Conservation (phyloP, 306 rosid species). For the Sindora glabra region DNA sequence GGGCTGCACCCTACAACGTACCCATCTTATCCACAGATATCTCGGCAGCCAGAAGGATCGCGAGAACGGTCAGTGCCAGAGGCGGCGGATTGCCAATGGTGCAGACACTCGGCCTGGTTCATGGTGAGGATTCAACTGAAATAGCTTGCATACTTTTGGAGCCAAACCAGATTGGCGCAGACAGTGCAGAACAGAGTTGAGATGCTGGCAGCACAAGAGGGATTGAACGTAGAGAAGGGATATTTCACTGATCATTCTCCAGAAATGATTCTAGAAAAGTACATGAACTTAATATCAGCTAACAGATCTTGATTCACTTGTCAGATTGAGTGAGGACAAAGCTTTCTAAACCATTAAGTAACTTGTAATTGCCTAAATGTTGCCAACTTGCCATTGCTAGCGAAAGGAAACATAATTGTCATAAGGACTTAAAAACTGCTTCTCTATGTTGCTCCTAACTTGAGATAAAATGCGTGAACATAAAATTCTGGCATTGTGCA, state of each 20-base stretch:
- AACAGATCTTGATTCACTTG: slow-evolving; percentile 14
- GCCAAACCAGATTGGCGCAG: slow-evolving; percentile 71
- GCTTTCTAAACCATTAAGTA: slow-evolving; percentile 10
- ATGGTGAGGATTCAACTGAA: slow-evolving; percentile 57
- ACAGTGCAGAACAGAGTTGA: slow-evolving; percentile 67
- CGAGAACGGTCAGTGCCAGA: slow-evolving; percentile 71
- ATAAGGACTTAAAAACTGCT: slow-evolving; percentile 20
- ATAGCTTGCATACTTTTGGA: slow-evolving; percentile 77
- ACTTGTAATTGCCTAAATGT: no score
- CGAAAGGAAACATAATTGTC: no score
- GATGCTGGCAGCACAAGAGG: slow-evolving; percentile 63
- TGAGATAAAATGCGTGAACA: no score
- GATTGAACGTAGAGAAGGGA: slow-evolving; percentile 64
- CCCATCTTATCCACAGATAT: slow-evolving; percentile 57
- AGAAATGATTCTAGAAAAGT: slow-evolving; percentile 51
- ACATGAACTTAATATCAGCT: slow-evolving; percentile 37
- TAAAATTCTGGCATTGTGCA: no score
- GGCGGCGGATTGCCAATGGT: slow-evolving; percentile 87
- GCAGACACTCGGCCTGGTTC: slow-evolving; percentile 53
- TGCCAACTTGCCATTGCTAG: no score
- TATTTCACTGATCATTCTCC: slow-evolving; percentile 77
- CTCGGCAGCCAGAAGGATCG: slow-evolving; percentile 41
- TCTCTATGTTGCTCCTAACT: no score
- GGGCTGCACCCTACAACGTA: slow-evolving; percentile 60
- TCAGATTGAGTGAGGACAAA: no score